These are phyloP conservation scores for Hysterium pulicare DNA, from an alignment of 2,329 filamentous ascomycete genomes.

Conservation along the genomic window DNA sequence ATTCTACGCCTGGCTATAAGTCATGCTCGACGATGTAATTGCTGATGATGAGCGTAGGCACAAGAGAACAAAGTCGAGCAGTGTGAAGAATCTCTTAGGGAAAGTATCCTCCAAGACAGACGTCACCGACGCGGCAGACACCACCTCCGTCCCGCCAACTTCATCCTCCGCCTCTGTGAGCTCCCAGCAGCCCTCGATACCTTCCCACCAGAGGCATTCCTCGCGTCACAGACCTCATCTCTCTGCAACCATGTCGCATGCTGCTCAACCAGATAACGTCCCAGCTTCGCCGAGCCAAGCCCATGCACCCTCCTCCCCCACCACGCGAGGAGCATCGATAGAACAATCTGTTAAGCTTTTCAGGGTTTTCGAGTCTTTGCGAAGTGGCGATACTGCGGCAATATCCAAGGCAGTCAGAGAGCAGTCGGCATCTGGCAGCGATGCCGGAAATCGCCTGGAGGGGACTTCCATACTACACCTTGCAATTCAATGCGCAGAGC, in stretches of 20 bases:
- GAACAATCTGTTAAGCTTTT: slow-evolving; percentile 95
- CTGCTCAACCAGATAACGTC: slow-evolving; percentile 10
- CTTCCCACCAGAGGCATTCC: slow-evolving; percentile 3
- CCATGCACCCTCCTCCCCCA: slow-evolving; percentile 24
- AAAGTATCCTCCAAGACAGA: slow-evolving; percentile 34
- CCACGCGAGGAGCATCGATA: slow-evolving; percentile 51
- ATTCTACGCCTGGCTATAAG: no score
- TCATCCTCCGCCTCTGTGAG: slow-evolving; percentile 22
- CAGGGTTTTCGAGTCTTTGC: slow-evolving; percentile 85
- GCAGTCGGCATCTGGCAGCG: slow-evolving; percentile 38
- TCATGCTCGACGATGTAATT: no score
- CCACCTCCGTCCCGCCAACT: slow-evolving; percentile 20
- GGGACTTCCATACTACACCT: slow-evolving; percentile 91
- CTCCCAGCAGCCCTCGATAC: slow-evolving; percentile 19
- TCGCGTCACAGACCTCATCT: slow-evolving; percentile 11
- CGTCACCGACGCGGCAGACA: slow-evolving; percentile 17
- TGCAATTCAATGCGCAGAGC: slow-evolving; percentile 91
- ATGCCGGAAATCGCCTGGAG: slow-evolving; percentile 51
- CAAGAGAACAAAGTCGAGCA: slow-evolving; percentile 42
- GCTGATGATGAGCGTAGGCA: no score
- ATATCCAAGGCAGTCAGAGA: slow-evolving; percentile 84
- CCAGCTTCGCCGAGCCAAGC: slow-evolving; percentile 17
- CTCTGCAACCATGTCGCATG: slow-evolving; percentile 24
- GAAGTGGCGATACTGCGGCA: slow-evolving; percentile 83
- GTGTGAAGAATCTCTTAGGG: slow-evolving; percentile 36